Evolutionary conservation across 352 stramenopile genomes (phyloP).

Genomic region (Phytophthora aleatoria): DNA sequence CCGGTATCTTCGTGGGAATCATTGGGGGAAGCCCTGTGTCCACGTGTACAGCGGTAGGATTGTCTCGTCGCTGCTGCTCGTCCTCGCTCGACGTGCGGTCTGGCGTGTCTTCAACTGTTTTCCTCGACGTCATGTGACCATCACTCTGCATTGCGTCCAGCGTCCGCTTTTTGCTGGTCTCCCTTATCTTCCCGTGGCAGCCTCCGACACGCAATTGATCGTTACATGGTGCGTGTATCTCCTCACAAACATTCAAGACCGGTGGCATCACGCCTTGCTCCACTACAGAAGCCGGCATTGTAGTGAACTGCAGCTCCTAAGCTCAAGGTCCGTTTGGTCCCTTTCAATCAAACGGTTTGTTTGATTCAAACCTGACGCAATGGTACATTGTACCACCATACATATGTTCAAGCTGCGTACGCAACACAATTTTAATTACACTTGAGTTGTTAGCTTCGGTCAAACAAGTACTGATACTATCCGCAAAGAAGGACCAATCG

Average conservation of each 20-base stretch:
- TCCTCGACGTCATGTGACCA: conserved; percentile 2
- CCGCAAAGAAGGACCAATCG: not conserved
- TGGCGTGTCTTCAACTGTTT: conserved; percentile 13
- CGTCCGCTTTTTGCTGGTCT: conserved; percentile 8
- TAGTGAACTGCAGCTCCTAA: conserved; percentile 2
- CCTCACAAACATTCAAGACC: not conserved
- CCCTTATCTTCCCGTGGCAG: not conserved
- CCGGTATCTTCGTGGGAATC: not conserved
- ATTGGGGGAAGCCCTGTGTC: conserved; percentile 7
- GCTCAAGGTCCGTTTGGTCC: not conserved
- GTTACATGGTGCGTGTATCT: not conserved
- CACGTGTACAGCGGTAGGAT: not conserved
- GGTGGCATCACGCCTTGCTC: not conserved
- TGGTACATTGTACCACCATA: conserved; percentile 4
- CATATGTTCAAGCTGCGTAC: not conserved
- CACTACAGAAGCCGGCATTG: conserved; percentile 1
- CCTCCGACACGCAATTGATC: conserved; percentile 2
- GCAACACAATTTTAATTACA: not conserved
- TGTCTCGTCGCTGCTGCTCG: conserved; percentile 9
- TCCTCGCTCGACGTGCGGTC: conserved; percentile 30
- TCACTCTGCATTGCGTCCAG: conserved; percentile 15
- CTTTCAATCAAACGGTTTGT: not conserved
- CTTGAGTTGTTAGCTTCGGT: not conserved
- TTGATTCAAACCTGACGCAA: not conserved
- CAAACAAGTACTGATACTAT: not conserved